Conservation (phyloP, 495 filamentous ascomycete species). For the Hypoxylon subgilvum region DNA sequence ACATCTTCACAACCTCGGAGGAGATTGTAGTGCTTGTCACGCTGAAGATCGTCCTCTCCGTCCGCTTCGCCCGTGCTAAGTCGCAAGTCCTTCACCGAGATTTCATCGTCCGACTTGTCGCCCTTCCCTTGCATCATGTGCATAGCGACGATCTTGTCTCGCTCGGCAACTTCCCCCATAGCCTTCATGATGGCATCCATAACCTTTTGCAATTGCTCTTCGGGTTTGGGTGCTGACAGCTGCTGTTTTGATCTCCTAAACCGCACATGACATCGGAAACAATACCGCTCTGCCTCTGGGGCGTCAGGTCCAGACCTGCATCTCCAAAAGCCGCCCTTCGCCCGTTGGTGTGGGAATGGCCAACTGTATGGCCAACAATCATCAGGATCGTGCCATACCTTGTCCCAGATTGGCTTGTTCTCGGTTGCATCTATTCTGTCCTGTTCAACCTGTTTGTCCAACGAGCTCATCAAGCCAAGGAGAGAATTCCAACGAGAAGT, state of each 20-base stretch:
- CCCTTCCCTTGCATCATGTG: neutral
- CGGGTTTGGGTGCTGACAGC: neutral
- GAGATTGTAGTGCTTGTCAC: neutral
- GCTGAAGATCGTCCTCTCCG: neutral
- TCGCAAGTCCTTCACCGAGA: neutral
- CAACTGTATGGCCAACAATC: constrained; percentile 40
- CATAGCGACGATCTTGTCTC: constrained; percentile 5
- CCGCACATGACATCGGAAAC: constrained; percentile 14
- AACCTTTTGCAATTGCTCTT: neutral
- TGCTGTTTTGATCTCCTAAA: too few species aligned
- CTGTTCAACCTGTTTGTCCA: constrained; percentile 6
- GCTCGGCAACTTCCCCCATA: constrained; percentile 13
- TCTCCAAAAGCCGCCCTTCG: constrained; percentile 49
- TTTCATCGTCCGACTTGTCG: neutral
- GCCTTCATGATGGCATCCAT: constrained; percentile 15
- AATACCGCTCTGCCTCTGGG: constrained; percentile 39
- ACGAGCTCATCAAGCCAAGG: constrained; percentile 14
- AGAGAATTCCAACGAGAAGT: constrained; percentile 12
- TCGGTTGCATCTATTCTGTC: neutral
- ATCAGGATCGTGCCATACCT: constrained; percentile 46
- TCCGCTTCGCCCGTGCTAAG: neutral
- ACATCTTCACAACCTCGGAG: constrained; percentile 6
- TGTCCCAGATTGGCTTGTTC: constrained; percentile 30
- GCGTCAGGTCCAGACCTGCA: constrained; percentile 46
- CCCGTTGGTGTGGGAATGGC: constrained; percentile 31